Evolutionary conservation across 2,329 filamentous ascomycete species (phyloP), one percentile per base, ranked within the genome.

Genomic region (Proliferodiscus dingleyae): DNA sequence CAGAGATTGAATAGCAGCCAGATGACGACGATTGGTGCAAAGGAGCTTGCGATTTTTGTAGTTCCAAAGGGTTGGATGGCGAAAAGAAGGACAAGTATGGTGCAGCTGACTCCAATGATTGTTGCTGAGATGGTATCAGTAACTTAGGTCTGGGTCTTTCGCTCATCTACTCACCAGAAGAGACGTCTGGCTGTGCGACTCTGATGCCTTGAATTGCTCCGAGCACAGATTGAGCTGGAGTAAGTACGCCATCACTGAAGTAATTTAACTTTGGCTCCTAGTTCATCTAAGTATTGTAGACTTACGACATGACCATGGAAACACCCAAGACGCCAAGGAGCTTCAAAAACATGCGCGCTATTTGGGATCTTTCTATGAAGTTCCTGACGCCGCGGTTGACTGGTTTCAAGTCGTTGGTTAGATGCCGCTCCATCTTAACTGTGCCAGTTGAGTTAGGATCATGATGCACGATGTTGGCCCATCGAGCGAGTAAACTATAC

Each of bases 151-250:
- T n/a, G 28, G 23, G 16, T n/a, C 15, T 3, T 26, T 33, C 11
- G 23, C 15, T 26, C 19, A 9, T 26, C 8, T 2, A 47, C 45
- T 34, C 32, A 51, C 48, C 42, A n/a, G 71, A 75, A 18, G 66
- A 68, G 38, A 87, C 77, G 47, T 75, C 66, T 0, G 75, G 72
- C 15, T 71, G 71, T 23, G 79, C 78, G 1, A 85, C 82, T 21
- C 70, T 69, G 3, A 79, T 66, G 19, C 78, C 81, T 60, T 87
- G 82, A 13, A 86, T 77, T 2, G 83, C 82, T 21, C 83, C 83
- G 5, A 87, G 71, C 1, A 86, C 79, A 3, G 81, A 85, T 60
- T 87, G 82, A 1, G 83, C 83, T 0, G 82, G 83, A 1, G 82
- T 86, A 21, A 86, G 66, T 9, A 86, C 74, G 37, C 82, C 81